phyloP scores from a whole-genome alignment of 2,329 filamentous ascomycete species.

The Acephala macrosclerotiorum region DNA sequence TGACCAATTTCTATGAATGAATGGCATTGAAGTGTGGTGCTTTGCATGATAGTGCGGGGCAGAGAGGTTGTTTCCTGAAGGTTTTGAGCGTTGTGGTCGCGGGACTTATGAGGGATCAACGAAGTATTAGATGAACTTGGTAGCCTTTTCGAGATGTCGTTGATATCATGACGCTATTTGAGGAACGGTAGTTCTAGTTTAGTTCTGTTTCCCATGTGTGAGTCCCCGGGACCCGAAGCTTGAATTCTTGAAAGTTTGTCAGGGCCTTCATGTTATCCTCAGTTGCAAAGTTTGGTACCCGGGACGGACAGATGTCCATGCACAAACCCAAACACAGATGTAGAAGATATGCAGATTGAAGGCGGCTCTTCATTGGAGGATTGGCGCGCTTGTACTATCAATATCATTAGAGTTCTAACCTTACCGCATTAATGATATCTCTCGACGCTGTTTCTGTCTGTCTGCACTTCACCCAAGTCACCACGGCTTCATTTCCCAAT shows the following conservation, averaged over 20 bases:
- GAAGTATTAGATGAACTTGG: constrained; percentile 26
- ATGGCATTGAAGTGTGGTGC: constrained; percentile 19
- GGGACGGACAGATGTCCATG: constrained; percentile 19
- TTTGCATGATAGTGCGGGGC: constrained; percentile 26
- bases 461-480: constrained; percentile 22
- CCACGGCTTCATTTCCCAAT: constrained; percentile 31
- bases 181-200: not conserved
- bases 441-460: constrained; percentile 27
- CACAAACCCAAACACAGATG: constrained; percentile 21
- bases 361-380: constrained; percentile 19
- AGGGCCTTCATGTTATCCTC: constrained; percentile 3
- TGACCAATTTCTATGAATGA: constrained; percentile 11
- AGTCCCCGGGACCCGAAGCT: not conserved
- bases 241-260: not conserved
- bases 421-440: constrained; percentile 21
- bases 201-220: not conserved
- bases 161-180: not conserved
- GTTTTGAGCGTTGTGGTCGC: constrained; percentile 4
- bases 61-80: constrained; percentile 1
- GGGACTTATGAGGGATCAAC: constrained; percentile 1
- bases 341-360: constrained; percentile 1
- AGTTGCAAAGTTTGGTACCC: constrained; percentile 20
- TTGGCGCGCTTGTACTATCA: constrained; percentile 25
- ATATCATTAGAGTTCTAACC: constrained; percentile 17
- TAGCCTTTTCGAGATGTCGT: not conserved